Conservation (phyloP, 179 eudicot genomes). For the Heliamphora pulchella region DNA sequence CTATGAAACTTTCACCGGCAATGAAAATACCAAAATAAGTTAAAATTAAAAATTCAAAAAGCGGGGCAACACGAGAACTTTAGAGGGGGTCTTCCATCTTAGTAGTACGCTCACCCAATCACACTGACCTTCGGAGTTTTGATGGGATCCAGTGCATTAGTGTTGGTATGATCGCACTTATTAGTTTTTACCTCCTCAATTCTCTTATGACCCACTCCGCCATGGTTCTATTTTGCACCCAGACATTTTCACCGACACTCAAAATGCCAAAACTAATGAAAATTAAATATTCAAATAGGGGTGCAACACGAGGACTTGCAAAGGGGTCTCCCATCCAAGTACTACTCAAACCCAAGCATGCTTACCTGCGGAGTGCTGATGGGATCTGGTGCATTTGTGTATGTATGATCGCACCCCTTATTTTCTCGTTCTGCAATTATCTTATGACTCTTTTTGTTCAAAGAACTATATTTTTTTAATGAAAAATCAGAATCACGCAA, state of each 20-base stretch:
- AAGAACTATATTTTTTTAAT: too few relatives aligned
- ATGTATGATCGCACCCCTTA: constrained; percentile 37
- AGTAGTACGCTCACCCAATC: constrained; percentile 50
- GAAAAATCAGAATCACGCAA: too few relatives aligned
- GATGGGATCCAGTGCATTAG: constrained; percentile 53
- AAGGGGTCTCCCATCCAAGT: constrained; percentile 36
- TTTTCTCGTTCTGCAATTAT: too few relatives aligned
- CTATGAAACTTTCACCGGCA: too few relatives aligned
- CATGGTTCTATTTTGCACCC: too few relatives aligned
- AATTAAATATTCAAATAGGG: background rate
- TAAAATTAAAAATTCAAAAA: too few relatives aligned
- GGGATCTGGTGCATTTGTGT: constrained; percentile 55
- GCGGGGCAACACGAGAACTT: constrained; percentile 40
- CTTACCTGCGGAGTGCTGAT: constrained; percentile 47
- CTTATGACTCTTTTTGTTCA: too few relatives aligned
- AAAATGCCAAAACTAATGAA: too few relatives aligned
- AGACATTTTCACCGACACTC: too few relatives aligned
- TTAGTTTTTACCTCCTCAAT: too few relatives aligned
- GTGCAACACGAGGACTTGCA: constrained; percentile 22
- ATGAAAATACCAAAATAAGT: too few relatives aligned
- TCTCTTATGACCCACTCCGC: too few relatives aligned
- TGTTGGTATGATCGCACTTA: constrained; percentile 42
- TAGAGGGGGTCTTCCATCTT: constrained; percentile 40
- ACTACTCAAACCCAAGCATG: constrained; percentile 53
- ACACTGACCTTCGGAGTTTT: constrained; percentile 49